These are phyloP conservation scores for Saccharomycopsis sp. DNA, from an alignment of 805 yeast species.

Conservation along the genomic window DNA sequence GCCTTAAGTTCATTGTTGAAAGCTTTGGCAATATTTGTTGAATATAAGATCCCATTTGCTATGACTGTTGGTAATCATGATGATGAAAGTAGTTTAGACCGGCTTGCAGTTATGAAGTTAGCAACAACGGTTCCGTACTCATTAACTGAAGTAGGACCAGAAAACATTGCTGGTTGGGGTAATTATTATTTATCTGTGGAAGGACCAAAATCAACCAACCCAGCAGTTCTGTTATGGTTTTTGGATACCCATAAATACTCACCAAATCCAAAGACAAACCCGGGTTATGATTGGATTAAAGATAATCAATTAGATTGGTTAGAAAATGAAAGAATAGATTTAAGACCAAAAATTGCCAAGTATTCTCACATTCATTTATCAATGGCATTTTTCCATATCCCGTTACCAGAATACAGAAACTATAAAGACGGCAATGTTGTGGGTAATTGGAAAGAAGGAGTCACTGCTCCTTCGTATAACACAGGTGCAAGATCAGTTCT, in stretches of 20 bases:
- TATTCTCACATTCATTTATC: conserved; percentile 45
- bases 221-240: conserved; percentile 60
- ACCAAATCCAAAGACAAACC: conserved; percentile 52
- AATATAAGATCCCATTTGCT: conserved; percentile 72
- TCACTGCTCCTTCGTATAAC: conserved; percentile 71
- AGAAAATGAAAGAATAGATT: conserved; percentile 29
- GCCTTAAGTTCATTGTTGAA: conserved; percentile 77
- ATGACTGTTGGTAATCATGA: conserved; percentile 91
- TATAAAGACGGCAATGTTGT: conserved; percentile 31
- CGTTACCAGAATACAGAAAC: conserved; percentile 75
- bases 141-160: conserved; percentile 55
- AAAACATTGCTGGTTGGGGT: conserved; percentile 71
- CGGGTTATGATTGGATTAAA: conserved; percentile 85
- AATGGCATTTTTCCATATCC: conserved; percentile 94
- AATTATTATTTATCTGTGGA: conserved; percentile 59
- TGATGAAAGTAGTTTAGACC: conserved; percentile 67
- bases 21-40: conserved; percentile 61
- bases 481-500: conserved; percentile 58
- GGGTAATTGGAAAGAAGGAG: conserved; percentile 65
- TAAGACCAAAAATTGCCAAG: conserved; percentile 25
- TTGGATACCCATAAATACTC: conserved; percentile 81
- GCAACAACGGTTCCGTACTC: conserved; percentile 61
- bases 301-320: conserved; percentile 59
- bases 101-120: conserved; percentile 55
- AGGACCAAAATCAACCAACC: conserved; percentile 31